Evolutionary conservation across 2,329 filamentous ascomycete genomes (phyloP), one percentile per base, ranked within the genome.

Genomic region (Aspergillus brunneoviolaceus): DNA sequence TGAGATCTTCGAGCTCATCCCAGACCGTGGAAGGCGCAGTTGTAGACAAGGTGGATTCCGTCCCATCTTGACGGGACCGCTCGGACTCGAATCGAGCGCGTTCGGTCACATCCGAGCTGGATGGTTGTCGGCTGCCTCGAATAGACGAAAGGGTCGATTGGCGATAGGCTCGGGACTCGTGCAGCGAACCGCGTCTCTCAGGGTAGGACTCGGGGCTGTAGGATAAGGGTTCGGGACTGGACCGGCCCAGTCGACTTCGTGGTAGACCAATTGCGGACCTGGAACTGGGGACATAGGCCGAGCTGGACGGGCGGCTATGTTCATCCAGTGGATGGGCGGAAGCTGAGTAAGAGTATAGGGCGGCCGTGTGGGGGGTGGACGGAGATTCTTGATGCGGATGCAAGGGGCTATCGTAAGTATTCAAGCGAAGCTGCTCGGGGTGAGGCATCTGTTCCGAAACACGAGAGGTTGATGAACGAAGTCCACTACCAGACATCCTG

Each of bases 1-100:
- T 98, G 51, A 99, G 80, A 65, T 98, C 95, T 68, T 98, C 95
- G 29, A 99, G 79, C 76, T 99, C 95, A 72, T 98, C 95, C 95
- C 95, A 99, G 2, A 99, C 91, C 0, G 92, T 97, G 2, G 92
- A 96, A 12, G 93, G 91, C 1, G 91, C 92, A 1, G 89, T 92
- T 0, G 91, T 95, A 0, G 95, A 98, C 35, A 90, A 84, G 0
- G 90, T 94, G 0, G 95, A 98, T 69, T 95, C 92, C 0, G 92
- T 92, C 9, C 88, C 89, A 69, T 93, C 88, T 21, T 72, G 68
- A 55, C 73, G 70, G 31, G 75, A 55, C 55, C 71, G 74, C 25
- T 77, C 75, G n/a, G 61, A 55, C 11, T 73, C 75, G 57, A 66
- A 65, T 60, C 63, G 74, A 52, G 64, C 69, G 57, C 69, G 72